Evolutionary conservation across 2,329 filamentous ascomycete species (phyloP).

Genomic region (Paecilomyces formosus): DNA sequence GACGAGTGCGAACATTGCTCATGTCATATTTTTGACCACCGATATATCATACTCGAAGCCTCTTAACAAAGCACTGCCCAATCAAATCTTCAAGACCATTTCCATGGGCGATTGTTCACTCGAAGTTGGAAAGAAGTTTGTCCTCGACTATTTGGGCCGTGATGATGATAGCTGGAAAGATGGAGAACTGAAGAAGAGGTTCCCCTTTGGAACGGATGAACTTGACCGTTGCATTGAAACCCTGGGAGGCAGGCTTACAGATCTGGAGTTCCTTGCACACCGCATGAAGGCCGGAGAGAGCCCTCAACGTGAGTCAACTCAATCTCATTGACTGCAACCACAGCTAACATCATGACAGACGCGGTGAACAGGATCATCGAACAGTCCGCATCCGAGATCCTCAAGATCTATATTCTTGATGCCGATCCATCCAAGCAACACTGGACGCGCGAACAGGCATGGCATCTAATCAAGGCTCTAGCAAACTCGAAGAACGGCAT

Average conservation of each 20-base stretch:
- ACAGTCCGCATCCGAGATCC: conserved; percentile 79
- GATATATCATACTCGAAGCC: conserved; percentile 85
- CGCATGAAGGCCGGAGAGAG: conserved; percentile 81
- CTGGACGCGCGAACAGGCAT: conserved; percentile 83
- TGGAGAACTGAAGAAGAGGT: conserved; percentile 25
- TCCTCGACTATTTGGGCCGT: conserved; percentile 68
- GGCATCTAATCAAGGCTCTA: conserved; percentile 76
- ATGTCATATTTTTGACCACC: conserved; percentile 89
- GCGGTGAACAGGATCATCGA: conserved; percentile 85
- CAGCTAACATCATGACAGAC: conserved; percentile 33
- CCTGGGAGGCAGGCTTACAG: conserved; percentile 86
- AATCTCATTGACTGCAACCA: neutral
- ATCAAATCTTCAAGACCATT: conserved; percentile 82
- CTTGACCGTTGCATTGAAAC: conserved; percentile 74
- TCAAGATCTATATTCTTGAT: conserved; percentile 80
- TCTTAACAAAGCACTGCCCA: conserved; percentile 77
- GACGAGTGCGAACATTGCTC: conserved; percentile 80
- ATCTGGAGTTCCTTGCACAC: conserved; percentile 88
- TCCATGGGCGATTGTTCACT: conserved; percentile 79
- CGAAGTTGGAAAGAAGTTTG: conserved; percentile 79
- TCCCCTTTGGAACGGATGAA: conserved; percentile 54
- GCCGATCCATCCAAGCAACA: conserved; percentile 50
- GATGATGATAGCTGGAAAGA: conserved; percentile 30
- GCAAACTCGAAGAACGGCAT: conserved; percentile 51
- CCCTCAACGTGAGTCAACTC: conserved; percentile 49